Base-by-base conservation (phyloP, 345 rosid genomes). In the Aquilaria yunnanensis region DNA sequence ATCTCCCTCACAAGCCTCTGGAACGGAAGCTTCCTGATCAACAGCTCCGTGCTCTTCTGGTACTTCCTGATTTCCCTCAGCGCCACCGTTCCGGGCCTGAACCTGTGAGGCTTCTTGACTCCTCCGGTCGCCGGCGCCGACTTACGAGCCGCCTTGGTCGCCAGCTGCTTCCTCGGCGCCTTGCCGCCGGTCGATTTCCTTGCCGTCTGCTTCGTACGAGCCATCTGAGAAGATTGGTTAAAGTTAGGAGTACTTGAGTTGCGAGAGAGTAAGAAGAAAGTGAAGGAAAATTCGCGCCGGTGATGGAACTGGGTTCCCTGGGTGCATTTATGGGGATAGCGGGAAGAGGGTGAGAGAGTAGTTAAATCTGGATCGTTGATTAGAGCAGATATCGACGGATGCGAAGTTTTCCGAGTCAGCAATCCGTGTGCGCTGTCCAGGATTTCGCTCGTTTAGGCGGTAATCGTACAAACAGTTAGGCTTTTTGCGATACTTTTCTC, bases 151-250 rank as follows among this genome's bases (percentile, higher is more conserved):
- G 59, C 60, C 51, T 64, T 64, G 29, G 67, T 64, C 4, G 67
- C 52, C 6, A 43, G 67, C 67, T 64, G 59, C 52, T 64, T 64
- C 29, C 59, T 50, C 5, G 60, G 60, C 2, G 67, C 60, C 34
- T 64, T 64, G 67, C 67, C 67, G 2, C 67, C 60, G 30, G 59
- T 64, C 5, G 67, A 64, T 31, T 64, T 64, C 52, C 67, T 64
- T 9, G 67, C 52, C 6, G 67, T 64, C 14, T 54, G 67, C 60
- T 64, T 64, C 41, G 67, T 64, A 14, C 67, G 60, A 43, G 67
- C 67, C 67, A 64, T 61, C 5, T 29, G 23, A 30, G 3, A 6
- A 9, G 51, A 4, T 14, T 3, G 9, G 51, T 6, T 13, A 11
- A 1, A 10, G 3, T 10, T 5, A 50, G 14, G 0, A 10, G 10